These are phyloP conservation scores for Hyphopichia pseudoburtonii DNA, from an alignment of 1,139 yeast genomes.

Conservation along the genomic window DNA sequence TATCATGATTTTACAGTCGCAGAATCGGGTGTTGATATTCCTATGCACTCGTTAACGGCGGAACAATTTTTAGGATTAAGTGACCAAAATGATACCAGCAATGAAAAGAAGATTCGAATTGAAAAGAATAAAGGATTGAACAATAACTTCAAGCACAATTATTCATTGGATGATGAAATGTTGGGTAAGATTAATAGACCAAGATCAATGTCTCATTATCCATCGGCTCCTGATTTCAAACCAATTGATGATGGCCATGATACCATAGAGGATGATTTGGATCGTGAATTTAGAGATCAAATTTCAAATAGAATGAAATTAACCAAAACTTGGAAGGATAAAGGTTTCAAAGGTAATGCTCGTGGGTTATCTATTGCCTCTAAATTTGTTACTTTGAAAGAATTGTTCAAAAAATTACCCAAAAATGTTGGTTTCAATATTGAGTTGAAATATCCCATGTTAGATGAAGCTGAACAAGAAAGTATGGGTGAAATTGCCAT, in stretches of 20 bases:
- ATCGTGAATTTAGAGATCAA: slow-evolving; percentile 37
- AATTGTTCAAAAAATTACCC: slow-evolving; percentile 80
- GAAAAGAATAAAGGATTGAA: slow-evolving; percentile 2
- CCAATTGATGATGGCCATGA: slow-evolving; percentile 6
- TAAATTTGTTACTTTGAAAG: slow-evolving; percentile 84
- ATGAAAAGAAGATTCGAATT: slow-evolving; percentile 13
- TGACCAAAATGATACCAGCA: slow-evolving; percentile 18
- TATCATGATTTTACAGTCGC: slow-evolving; percentile 96
- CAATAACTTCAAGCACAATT: slow-evolving; percentile 14
- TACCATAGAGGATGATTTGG: slow-evolving; percentile 30
- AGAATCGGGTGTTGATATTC: slow-evolving; percentile 94
- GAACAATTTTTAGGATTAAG: slow-evolving; percentile 83
- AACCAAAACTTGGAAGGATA: slow-evolving; percentile 82
- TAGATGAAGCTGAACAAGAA: slow-evolving; percentile 87
- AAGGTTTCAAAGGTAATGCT: slow-evolving; percentile 88
- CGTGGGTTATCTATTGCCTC: slow-evolving; percentile 91
- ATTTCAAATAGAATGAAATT: slow-evolving; percentile 72
- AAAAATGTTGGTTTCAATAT: slow-evolving; percentile 87
- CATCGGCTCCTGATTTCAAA: slow-evolving; percentile 30
- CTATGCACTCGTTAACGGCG: slow-evolving; percentile 88
- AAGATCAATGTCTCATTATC: slow-evolving; percentile 40
- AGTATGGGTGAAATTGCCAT: slow-evolving; percentile 84
- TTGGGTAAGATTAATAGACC: slow-evolving; percentile 37
- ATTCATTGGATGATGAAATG: slow-evolving; percentile 41
- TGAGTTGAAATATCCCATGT: slow-evolving; percentile 94